A percentile compares a stretch with the other conserved stretches of the same genome.
Evolutionary conservation across 23 red algal genomes (phyloP).

Genomic region (Gracilaria domingensis): DNA sequence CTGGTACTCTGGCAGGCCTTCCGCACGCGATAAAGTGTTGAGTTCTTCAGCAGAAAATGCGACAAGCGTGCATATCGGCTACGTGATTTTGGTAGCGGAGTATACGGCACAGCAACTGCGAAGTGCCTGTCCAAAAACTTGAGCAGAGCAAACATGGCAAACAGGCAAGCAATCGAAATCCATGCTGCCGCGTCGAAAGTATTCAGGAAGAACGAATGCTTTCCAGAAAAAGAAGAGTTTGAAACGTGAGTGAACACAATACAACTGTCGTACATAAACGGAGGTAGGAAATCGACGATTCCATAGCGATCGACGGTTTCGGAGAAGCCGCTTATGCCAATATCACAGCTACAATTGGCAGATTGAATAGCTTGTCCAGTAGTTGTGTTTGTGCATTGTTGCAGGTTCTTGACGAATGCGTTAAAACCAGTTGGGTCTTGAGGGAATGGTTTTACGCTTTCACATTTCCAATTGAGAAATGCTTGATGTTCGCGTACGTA

Average conservation of each 20-base stretch:
- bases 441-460: not conserved
- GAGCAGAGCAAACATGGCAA: slow-evolving; percentile 16
- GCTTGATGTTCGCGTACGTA: not conserved
- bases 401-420: not conserved
- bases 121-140: slow-evolving; percentile 43
- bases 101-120: not conserved
- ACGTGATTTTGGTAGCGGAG: not conserved
- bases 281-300: slow-evolving; percentile 34
- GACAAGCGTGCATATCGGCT: not conserved
- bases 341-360: slow-evolving; percentile 5
- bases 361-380: not conserved
- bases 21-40: not conserved
- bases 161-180: not conserved
- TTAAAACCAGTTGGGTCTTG: not conserved
- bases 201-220: slow-evolving; percentile 26
- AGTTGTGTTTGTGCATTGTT: not conserved
- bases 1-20: slow-evolving; percentile 39
- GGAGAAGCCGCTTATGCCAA: slow-evolving; percentile 18
- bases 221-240: not conserved
- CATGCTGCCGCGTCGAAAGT: not conserved
- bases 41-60: not conserved
- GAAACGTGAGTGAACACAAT: slow-evolving; percentile 5
- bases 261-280: slow-evolving; percentile 28
- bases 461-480: not conserved
- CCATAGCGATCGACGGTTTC: not conserved